Evolutionary conservation across 1,284 basidiomycete genomes (phyloP).

Genomic region (Leccinum angustisporum): DNA sequence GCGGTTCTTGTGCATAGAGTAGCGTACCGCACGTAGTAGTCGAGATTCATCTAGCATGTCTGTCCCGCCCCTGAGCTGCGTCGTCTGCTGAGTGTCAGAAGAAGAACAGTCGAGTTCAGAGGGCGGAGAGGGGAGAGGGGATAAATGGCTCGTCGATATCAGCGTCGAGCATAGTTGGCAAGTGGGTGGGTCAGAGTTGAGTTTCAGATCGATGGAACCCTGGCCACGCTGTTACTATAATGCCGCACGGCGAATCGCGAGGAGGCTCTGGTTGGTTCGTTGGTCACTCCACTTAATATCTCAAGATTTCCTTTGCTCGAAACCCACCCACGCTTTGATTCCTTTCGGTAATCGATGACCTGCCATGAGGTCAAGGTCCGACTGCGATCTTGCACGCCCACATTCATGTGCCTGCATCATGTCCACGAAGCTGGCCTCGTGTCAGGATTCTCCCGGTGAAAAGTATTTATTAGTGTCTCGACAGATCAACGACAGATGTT

Average conservation of each 20-base stretch:
- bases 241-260: conserved; percentile 1
- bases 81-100: conserved; percentile 34
- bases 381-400: conserved; percentile 3
- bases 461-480: conserved; percentile 17
- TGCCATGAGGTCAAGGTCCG: conserved; percentile 31
- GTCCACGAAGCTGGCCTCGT: conserved; percentile 25
- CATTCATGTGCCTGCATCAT: conserved; percentile 30
- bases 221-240: conserved; percentile 12
- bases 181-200: conserved; percentile 10
- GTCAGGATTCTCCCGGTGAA: conserved; percentile 3
- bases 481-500: conserved; percentile 20
- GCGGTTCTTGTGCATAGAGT: conserved; percentile 31
- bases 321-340: conserved; percentile 9
- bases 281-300: conserved; percentile 21
- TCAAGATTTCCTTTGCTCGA: conserved; percentile 8
- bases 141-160: conserved; percentile 34
- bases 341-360: conserved; percentile 21
- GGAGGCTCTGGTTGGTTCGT: conserved; percentile 11
- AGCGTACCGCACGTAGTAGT: conserved; percentile 35
- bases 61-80: conserved; percentile 18
- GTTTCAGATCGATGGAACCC: conserved; percentile 8
- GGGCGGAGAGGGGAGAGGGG: conserved; percentile 31
- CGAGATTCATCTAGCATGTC: conserved; percentile 30
- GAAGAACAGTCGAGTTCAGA: conserved; percentile 30
- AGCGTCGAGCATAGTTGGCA: conserved; percentile 27